A percentile compares a stretch with the other conserved stretches of the same genome.
Evolutionary conservation across 2,329 filamentous ascomycete species (phyloP).

Genomic region (Bertia moriformis): DNA sequence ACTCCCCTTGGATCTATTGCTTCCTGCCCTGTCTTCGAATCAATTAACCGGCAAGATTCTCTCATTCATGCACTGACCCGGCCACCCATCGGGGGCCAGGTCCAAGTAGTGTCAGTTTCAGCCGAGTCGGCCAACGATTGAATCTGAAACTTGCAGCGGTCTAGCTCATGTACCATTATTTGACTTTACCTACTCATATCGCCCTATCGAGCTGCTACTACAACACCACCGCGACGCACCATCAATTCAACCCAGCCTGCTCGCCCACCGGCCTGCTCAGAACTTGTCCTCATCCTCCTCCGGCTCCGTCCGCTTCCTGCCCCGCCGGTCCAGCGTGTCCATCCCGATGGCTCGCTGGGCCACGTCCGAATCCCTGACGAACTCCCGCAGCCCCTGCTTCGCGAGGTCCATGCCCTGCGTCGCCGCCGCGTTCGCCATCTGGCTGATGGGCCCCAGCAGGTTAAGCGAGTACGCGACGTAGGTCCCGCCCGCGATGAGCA

Average conservation of each 20-base stretch:
- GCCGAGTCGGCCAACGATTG: too few species aligned
- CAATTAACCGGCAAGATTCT: too few species aligned
- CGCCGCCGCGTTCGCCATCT: slow-evolving; percentile 82
- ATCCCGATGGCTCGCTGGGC: slow-evolving; percentile 73
- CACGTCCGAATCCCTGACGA: slow-evolving; percentile 71
- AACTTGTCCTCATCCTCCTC: slow-evolving; percentile 52
- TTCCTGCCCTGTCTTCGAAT: too few species aligned
- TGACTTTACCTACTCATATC: too few species aligned
- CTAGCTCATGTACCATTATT: too few species aligned
- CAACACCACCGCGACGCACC: slow-evolving; percentile 2
- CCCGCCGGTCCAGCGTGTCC: slow-evolving; percentile 46
- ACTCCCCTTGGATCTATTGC: too few species aligned
- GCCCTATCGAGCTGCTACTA: slow-evolving; percentile 12
- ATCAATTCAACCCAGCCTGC: slow-evolving; percentile 4
- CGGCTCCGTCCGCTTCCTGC: slow-evolving; percentile 38
- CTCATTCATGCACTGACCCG: too few species aligned
- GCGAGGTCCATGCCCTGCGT: slow-evolving; percentile 78
- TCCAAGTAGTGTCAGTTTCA: too few species aligned
- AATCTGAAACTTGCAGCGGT: too few species aligned
- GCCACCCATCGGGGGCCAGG: too few species aligned
- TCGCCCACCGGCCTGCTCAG: slow-evolving; percentile 16
- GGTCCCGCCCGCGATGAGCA: slow-evolving; percentile 59
- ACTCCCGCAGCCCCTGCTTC: slow-evolving; percentile 80
- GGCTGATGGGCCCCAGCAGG: slow-evolving; percentile 85
- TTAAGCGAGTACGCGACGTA: slow-evolving; percentile 91